A percentile compares a stretch with the other conserved stretches of the same genome.
phyloP scores from a whole-genome alignment of 106 monocot species.

The Vanilla planifolia region DNA sequence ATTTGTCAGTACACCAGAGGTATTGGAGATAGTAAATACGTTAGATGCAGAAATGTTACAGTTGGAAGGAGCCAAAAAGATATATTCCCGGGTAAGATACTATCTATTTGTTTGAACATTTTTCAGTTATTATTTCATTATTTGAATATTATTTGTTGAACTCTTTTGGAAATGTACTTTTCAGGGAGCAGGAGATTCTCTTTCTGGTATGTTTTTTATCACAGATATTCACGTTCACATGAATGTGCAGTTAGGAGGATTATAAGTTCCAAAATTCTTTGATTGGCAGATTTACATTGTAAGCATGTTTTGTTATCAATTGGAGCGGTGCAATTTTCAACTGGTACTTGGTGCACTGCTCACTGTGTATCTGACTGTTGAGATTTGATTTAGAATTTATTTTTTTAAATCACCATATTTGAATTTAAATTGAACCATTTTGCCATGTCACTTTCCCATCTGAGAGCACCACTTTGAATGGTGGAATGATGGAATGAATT shows the following conservation, averaged over 20 bases:
- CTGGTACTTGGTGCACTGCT: neutral
- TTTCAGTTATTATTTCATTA: neutral
- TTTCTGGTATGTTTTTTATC: conserved; percentile 12
- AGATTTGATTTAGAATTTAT: neutral
- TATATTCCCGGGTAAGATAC: conserved; percentile 59
- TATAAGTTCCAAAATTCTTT: neutral
- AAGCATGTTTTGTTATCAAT: neutral
- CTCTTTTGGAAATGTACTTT: conserved; percentile 11
- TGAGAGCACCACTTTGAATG: too few relatives aligned
- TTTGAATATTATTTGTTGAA: neutral
- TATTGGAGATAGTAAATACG: conserved; percentile 82
- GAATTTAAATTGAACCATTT: too few relatives aligned
- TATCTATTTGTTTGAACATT: neutral
- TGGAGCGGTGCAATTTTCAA: neutral
- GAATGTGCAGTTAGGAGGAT: neutral
- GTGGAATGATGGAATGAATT: neutral
- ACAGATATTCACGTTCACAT: neutral
- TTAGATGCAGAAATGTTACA: conserved; percentile 90
- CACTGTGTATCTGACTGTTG: neutral
- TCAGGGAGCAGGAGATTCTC: conserved; percentile 14
- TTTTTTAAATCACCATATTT: neutral
- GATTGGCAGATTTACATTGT: neutral
- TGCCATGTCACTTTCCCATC: neutral
- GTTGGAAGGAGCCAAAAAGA: conserved; percentile 80
- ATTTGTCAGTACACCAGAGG: conserved; percentile 95